Evolutionary conservation across 192 early-diverging fungal genomes (phyloP).

Genomic region (Backusella tarrabulga): DNA sequence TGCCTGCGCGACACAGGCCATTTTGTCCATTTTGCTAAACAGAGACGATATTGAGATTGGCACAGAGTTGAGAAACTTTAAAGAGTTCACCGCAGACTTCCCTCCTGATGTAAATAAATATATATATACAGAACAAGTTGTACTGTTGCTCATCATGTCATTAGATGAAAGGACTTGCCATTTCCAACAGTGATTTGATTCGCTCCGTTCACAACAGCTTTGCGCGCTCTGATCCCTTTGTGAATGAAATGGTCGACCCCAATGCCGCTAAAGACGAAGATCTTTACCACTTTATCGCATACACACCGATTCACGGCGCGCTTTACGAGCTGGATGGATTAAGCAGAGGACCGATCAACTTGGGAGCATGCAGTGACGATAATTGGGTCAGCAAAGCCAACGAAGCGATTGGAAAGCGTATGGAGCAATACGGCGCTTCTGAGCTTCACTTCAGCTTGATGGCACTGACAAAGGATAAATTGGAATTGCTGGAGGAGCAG

Average conservation of each 20-base stretch:
- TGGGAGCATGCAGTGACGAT: slow-evolving; percentile 58
- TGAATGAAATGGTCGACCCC: slow-evolving; percentile 59
- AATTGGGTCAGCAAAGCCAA: slow-evolving; percentile 67
- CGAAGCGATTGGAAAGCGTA: slow-evolving; percentile 66
- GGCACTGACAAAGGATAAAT: slow-evolving; percentile 70
- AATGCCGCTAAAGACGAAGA: slow-evolving; percentile 64
- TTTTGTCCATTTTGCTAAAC: slow-evolving; percentile 75
- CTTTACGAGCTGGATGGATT: slow-evolving; percentile 82
- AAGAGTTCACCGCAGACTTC: slow-evolving; percentile 68
- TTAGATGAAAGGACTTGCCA: slow-evolving; percentile 72
- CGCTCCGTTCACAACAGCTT: slow-evolving; percentile 81
- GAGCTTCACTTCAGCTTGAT: slow-evolving; percentile 82
- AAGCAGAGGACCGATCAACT: slow-evolving; percentile 63
- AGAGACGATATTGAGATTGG: slow-evolving; percentile 67
- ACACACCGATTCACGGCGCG: slow-evolving; percentile 67
- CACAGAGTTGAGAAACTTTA: slow-evolving; percentile 62
- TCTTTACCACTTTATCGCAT: slow-evolving; percentile 79
- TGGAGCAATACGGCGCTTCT: slow-evolving; percentile 54
- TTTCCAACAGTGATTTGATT: slow-evolving; percentile 76
- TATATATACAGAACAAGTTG: not conserved
- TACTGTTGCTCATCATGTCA: not conserved
- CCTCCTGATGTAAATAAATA: slow-evolving; percentile 57
- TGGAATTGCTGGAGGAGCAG: slow-evolving; percentile 52
- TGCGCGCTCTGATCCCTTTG: slow-evolving; percentile 72
- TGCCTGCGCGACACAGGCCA: slow-evolving; percentile 87